phyloP scores from a whole-genome alignment of 805 yeast genomes.

The Pichia californica region DNA sequence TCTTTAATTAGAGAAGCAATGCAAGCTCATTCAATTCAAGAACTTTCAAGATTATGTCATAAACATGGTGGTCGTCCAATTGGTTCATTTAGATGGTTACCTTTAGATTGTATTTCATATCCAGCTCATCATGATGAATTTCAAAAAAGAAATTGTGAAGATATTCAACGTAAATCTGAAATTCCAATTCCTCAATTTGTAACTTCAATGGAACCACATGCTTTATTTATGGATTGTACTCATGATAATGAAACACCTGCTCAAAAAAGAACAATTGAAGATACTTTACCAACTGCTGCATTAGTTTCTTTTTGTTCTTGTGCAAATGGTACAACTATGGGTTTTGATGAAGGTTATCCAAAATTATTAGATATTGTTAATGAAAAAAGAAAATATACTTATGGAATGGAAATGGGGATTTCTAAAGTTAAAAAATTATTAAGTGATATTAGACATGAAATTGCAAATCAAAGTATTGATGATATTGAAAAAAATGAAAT shows the following conservation, averaged over 20 bases:
- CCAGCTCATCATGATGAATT: constrained; percentile 43
- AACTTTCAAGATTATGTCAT: constrained; percentile 79
- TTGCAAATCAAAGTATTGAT: constrained; percentile 55
- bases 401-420: constrained; percentile 73
- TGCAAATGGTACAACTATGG: constrained; percentile 91
- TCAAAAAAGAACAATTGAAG: constrained; percentile 89
- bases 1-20: constrained; percentile 92
- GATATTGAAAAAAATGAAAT: constrained; percentile 61
- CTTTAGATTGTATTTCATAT: constrained; percentile 67
- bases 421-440: constrained; percentile 60
- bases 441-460: constrained; percentile 48
- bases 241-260: constrained; percentile 90
- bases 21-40: constrained; percentile 90
- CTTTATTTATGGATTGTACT: constrained; percentile 95
- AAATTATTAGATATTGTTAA: constrained; percentile 70
- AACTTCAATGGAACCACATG: constrained; percentile 75
- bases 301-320: constrained; percentile 87
- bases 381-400: constrained; percentile 61
- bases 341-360: constrained; percentile 91
- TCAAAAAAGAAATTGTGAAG: constrained; percentile 18
- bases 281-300: constrained; percentile 92
- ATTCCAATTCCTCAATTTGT: constrained; percentile 62
- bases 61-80: constrained; percentile 93
- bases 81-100: constrained; percentile 81
- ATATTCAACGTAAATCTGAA: constrained; percentile 44